Evolutionary conservation across 2,329 filamentous ascomycete species (phyloP), one percentile per base, ranked within the genome.

Genomic region (Hyphodiscus sp.): DNA sequence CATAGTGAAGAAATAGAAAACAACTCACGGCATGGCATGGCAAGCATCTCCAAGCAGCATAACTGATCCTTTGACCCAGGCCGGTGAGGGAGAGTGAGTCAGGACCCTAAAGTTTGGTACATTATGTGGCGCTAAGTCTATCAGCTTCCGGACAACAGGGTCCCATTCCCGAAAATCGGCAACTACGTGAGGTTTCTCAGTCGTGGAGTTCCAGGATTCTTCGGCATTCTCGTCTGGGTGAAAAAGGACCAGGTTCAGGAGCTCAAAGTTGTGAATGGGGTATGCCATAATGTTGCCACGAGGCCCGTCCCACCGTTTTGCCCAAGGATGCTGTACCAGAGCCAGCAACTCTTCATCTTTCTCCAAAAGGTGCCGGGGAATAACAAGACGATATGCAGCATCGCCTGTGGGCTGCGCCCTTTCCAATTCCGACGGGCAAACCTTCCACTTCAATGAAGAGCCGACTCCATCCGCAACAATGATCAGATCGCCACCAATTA

Each of bases 311-410:
- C 65, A 67, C 29, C 62, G 52, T 15, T 15, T 33, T 20, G 81
- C 83, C 10, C 72, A 70, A 52, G 84, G 77, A n/a, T 73, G 73
- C 45, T 83, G 74, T 15, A 87, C 71, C 5, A 87, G 73, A 0
- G 69, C 73, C 26, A 80, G 68, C 1, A 85, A 71, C 55, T 81
- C 77, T 0, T 79, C 75, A 54, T 78, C 74, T 13, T 71, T 59
- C 50, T 71, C 61, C 18, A 54, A 20, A 5, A 44, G 49, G 16
- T 77, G 72, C 10, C 72, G 69, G 30, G 73, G 73, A 52, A 82
- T 71, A 66, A 80, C 70, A 54, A 82, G 75, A 1, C 79, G 73
- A 63, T 80, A 81, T 0, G 79, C 78, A 2, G 76, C 75, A 50
- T 80, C 76, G 0, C 76, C 70, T 0, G 77, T 79, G 23, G 77